Conservation (phyloP, 805 yeast species). For the Cyberlindnera euphorbiae region DNA sequence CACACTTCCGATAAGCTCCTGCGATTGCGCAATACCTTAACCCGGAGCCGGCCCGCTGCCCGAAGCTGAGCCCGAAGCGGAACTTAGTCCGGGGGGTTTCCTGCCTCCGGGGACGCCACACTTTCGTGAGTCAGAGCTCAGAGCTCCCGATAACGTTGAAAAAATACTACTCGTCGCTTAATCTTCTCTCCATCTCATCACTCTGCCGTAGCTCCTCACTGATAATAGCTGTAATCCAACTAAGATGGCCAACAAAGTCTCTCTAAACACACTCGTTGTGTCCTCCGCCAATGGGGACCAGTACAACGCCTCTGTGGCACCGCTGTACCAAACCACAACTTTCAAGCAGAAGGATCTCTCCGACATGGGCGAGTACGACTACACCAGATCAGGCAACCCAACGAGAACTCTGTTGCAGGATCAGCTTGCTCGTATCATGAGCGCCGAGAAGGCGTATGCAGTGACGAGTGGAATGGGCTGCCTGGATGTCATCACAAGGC, state of each 20-base stretch:
- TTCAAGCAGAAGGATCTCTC: slow-evolving; percentile 74
- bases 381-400: slow-evolving; percentile 92
- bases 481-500: slow-evolving; percentile 74
- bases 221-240: too few relatives aligned
- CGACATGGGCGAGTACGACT: slow-evolving; percentile 78
- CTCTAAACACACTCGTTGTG: slow-evolving; percentile 17
- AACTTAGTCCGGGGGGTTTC: too few relatives aligned
- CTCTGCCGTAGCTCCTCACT: too few relatives aligned
- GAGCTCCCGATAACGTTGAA: too few relatives aligned
- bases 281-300: slow-evolving; percentile 47
- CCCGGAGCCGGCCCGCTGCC: too few relatives aligned
- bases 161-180: too few relatives aligned
- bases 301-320: slow-evolving; percentile 77
- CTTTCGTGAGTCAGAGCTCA: not conserved
- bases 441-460: slow-evolving; percentile 71
- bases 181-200: too few relatives aligned
- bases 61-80: too few relatives aligned
- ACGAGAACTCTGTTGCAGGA: slow-evolving; percentile 77
- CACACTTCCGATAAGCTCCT: not conserved
- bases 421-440: slow-evolving; percentile 74
- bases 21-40: too few relatives aligned
- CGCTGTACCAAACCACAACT: slow-evolving; percentile 91
- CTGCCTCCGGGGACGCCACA: not conserved
- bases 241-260: slow-evolving; percentile 10
- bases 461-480: slow-evolving; percentile 94